Evolutionary conservation across 768 basidiomycete species (phyloP), one percentile per base, ranked within the genome.

Genomic region (Neoboletus magnificus): DNA sequence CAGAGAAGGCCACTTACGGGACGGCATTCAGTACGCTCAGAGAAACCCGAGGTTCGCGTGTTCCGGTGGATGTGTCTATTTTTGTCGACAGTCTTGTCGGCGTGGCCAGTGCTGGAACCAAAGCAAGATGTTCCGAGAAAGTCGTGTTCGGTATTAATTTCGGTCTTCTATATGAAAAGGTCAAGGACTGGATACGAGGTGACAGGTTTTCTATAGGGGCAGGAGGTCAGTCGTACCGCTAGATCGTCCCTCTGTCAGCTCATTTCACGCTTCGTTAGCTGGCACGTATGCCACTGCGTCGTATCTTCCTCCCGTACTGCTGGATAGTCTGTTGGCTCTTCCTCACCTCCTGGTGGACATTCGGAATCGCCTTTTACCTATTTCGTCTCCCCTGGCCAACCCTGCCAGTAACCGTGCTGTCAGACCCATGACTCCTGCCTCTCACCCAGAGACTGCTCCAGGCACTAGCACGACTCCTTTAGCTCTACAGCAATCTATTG

Each of bases 141-240:
- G 3, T 77, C 10, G 75, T 78, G 52, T 51, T 82, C 45, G 76
- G 77, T 22, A 62, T 84, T 35, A 71, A 73, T 13, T 53, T 83
- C 8, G 82, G 83, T 1, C 51, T 73, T 37, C 43, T 57, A 18
- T 70, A 71, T 25, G 70, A 73, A 50, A 74, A 75, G 41, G 32
- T 82, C 25, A 74, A 75, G 53, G 79, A 83, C 59, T 83, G 83
- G 78, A 62, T 86, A 27, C 77, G 80, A 32, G 89, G 90, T 2
- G 82, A 89, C 51, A 72, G 88, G 36, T 82, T 89, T 63, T 80
- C 83, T 20, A 73, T 93, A 52, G 91, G 91, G 54, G 86, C 91
- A 48, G 91, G 91, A 70, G 89, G 90, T 92, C 64, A 63, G 81
- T 71, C 20, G 0, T 25, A 22, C 50, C 45, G 30, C 32, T 25